phyloP scores from a whole-genome alignment of 768 basidiomycete genomes.

The Leccinum longicurvipes region DNA sequence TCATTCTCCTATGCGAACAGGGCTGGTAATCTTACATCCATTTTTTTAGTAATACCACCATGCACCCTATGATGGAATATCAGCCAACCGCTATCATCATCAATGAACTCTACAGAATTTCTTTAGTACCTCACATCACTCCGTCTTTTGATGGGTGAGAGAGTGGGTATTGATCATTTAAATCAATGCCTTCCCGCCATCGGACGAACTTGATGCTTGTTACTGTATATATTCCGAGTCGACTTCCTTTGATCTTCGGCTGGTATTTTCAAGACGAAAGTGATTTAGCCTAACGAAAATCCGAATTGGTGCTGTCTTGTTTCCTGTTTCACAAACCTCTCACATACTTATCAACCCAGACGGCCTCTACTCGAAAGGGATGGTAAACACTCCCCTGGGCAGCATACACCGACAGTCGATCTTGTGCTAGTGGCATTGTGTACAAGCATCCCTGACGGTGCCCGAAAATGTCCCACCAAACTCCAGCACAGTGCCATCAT shows the following conservation, averaged over 20 bases:
- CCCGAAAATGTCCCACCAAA: background rate
- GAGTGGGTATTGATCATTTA: background rate
- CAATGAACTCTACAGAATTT: background rate
- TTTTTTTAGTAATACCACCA: background rate
- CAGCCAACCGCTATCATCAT: background rate
- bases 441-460: background rate
- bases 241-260: background rate
- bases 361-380: too few species aligned
- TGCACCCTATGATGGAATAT: background rate
- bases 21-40: background rate
- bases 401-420: too few species aligned
- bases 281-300: background rate
- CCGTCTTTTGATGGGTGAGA: background rate
- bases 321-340: too few species aligned
- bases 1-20: background rate
- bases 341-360: too few species aligned
- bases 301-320: background rate
- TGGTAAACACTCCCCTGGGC: too few species aligned
- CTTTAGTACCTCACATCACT: background rate
- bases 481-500: background rate
- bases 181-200: background rate
- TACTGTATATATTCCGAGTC: background rate
- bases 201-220: too few species aligned
- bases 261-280: background rate
- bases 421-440: background rate